These are phyloP conservation scores for Panellus pusillus DNA, from an alignment of 768 basidiomycete species.

Conservation along the genomic window DNA sequence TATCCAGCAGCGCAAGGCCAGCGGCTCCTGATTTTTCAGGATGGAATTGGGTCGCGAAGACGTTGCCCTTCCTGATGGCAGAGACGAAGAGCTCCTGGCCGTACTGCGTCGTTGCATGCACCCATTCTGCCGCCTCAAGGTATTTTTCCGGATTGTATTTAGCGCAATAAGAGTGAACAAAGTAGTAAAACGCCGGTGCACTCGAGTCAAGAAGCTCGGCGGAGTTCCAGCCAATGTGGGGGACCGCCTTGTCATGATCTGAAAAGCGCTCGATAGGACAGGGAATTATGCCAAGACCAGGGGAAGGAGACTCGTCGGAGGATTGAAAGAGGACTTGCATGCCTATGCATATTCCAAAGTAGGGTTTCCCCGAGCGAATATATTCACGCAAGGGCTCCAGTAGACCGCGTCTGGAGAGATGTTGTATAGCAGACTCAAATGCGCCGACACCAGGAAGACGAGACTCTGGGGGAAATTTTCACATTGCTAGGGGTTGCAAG, in stretches of 20 bases:
- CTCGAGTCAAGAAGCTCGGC: constrained; percentile 57
- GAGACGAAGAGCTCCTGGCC: constrained; percentile 92
- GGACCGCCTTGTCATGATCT: constrained; percentile 78
- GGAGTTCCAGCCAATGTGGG: constrained; percentile 98
- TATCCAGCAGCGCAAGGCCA: constrained; percentile 75
- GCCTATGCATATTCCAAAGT: constrained; percentile 98
- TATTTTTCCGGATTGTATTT: constrained; percentile 61
- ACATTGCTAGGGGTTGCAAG: constrained; percentile 9
- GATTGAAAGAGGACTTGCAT: constrained; percentile 94
- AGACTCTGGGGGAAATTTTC: constrained; percentile 61
- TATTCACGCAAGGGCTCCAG: constrained; percentile 80
- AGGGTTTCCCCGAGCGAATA: constrained; percentile 84
- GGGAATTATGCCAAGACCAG: constrained; percentile 88
- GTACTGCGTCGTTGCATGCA: constrained; percentile 87
- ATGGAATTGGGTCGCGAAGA: constrained; percentile 95
- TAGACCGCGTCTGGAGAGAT: constrained; percentile 70
- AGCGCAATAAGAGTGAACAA: constrained; percentile 94
- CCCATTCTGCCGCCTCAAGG: constrained; percentile 68
- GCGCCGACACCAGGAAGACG: constrained; percentile 95
- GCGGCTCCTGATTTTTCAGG: constrained; percentile 95
- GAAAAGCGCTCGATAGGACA: constrained; percentile 74
- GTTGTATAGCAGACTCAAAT: constrained; percentile 83
- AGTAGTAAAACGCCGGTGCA: constrained; percentile 80
- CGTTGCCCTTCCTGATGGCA: constrained; percentile 75
- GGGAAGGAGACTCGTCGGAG: constrained; percentile 73